Percentiles rank a stretch among this genome's conserved stretches.
These are phyloP conservation scores for Calonectria crousiana DNA, from an alignment of 2,329 filamentous ascomycete species.

Conservation along the genomic window DNA sequence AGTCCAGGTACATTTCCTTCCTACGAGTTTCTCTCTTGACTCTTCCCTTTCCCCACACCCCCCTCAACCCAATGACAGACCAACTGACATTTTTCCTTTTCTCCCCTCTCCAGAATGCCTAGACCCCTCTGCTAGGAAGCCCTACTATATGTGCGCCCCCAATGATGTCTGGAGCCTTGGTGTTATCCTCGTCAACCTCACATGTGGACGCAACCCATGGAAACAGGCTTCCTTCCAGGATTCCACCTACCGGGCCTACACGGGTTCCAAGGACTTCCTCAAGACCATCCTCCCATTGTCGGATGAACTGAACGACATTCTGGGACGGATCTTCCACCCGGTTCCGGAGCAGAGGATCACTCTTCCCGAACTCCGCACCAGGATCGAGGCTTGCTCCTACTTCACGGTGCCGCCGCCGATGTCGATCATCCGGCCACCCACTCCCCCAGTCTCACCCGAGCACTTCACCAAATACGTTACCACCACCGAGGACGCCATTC, in stretches of 20 bases:
- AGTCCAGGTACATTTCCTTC: conserved; percentile 82
- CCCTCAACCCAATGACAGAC: conserved; percentile 28
- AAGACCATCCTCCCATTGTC: conserved; percentile 94
- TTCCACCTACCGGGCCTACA: conserved; percentile 92
- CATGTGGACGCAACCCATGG: conserved; percentile 98
- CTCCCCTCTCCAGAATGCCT: conserved; percentile 78
- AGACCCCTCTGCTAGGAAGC: conserved; percentile 78
- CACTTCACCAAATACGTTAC: conserved; percentile 59
- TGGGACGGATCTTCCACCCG: conserved; percentile 88
- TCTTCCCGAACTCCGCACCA: conserved; percentile 80
- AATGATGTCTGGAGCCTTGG: conserved; percentile 99
- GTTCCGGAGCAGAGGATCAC: conserved; percentile 87
- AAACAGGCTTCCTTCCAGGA: conserved; percentile 95
- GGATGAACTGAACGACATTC: conserved; percentile 87
- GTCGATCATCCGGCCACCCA: conserved; percentile 50
- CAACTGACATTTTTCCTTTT: conserved; percentile 42
- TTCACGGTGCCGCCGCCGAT: conserved; percentile 71
- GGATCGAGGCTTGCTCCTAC: conserved; percentile 80
- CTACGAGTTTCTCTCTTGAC: conserved; percentile 17
- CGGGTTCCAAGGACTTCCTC: conserved; percentile 87
- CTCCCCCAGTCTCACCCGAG: conserved; percentile 58
- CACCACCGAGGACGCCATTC: conserved; percentile 58
- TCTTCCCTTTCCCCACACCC: conserved; percentile 22
- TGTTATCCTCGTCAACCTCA: conserved; percentile 96
- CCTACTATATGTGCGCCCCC: conserved; percentile 89